A percentile compares a stretch with the other conserved stretches of the same genome.
These are phyloP conservation scores for Kurtzmaniella quercitrusa DNA, from an alignment of 1,139 yeast species.

Conservation along the genomic window DNA sequence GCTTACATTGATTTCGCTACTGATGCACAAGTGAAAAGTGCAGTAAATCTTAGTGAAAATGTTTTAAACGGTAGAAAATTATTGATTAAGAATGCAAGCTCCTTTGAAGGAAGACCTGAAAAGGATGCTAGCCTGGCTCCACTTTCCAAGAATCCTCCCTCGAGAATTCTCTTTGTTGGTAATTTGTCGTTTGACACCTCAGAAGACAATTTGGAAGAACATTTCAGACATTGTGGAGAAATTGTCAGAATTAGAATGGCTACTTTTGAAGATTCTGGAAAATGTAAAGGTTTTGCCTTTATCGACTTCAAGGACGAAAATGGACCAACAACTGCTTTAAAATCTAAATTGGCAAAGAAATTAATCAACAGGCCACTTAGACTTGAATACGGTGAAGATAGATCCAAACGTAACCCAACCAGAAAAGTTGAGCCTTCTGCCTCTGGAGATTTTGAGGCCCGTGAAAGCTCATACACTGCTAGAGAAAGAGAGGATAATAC, in stretches of 20 bases:
- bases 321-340: conserved; percentile 80
- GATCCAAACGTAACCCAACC: conserved; percentile 69
- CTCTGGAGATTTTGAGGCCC: conserved; percentile 6
- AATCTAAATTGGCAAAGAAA: conserved; percentile 63
- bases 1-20: conserved; percentile 85
- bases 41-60: conserved; percentile 65
- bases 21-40: conserved; percentile 58
- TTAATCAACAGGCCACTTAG: conserved; percentile 74
- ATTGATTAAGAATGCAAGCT: conserved; percentile 74
- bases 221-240: conserved; percentile 79
- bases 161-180: conserved; percentile 87
- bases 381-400: conserved; percentile 92
- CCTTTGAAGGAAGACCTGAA: conserved; percentile 86
- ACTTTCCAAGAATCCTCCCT: conserved; percentile 74
- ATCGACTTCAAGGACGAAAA: conserved; percentile 77
- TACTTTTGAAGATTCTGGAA: conserved; percentile 92
- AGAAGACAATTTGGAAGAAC: conserved; percentile 69
- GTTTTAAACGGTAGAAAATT: conserved; percentile 79
- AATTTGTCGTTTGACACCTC: conserved; percentile 93
- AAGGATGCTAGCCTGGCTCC: conserved; percentile 33
- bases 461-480: not conserved
- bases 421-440: not conserved
- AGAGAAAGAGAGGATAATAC: conserved; percentile 13
- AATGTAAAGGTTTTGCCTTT: conserved; percentile 95
- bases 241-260: conserved; percentile 87